Evolutionary conservation across 805 yeast genomes (phyloP), one percentile per base, ranked within the genome.

Genomic region (Kodamaea hsintzibuensis): DNA sequence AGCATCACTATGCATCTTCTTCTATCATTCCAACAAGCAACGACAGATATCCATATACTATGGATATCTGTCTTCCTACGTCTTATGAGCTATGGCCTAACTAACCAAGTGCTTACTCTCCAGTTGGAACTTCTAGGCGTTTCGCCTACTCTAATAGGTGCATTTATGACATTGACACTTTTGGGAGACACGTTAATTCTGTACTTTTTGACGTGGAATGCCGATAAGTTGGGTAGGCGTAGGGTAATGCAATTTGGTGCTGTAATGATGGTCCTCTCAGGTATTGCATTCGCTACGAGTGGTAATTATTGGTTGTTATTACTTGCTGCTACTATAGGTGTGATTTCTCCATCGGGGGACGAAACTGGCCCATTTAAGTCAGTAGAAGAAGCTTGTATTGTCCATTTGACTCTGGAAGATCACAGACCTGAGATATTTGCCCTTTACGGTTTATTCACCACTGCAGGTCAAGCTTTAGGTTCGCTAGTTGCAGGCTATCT

Each of bases 301-400:
- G 75, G 81, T 35, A 81, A 81, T 58, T 89, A 76, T 65, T 63
- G 70, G 58, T 57, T 86, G 1, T 72, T 91, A 40, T 70, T 91
- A 17, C 19, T 77, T 1, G 95, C 95, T 7, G 95, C 96, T 1
- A 80, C 89, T 1, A 54, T 89, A 30, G 97, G 97, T 1, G 96
- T 91, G 14, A 88, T 91, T 7, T 88, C 96, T 1, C 95, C 96
- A 1, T 83, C 90, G 27, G 96, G 97, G 19, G 91, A 86, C 62
- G 97, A 91, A 63, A 89, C 92, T 0, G 97, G 97, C 0, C 97
- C 97, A 0, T 91, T 91, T 68, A 86, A 88, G 63, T 83, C 95
- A 0, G 84, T 91, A 27, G 97, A 91, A 66, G 96, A 90, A 64
- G 84, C 93, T 1, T 80, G 89, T 40, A 76, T 91, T 49, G 95